Conservation (phyloP, 2,329 filamentous ascomycete species). For the Fusarium sp. region DNA sequence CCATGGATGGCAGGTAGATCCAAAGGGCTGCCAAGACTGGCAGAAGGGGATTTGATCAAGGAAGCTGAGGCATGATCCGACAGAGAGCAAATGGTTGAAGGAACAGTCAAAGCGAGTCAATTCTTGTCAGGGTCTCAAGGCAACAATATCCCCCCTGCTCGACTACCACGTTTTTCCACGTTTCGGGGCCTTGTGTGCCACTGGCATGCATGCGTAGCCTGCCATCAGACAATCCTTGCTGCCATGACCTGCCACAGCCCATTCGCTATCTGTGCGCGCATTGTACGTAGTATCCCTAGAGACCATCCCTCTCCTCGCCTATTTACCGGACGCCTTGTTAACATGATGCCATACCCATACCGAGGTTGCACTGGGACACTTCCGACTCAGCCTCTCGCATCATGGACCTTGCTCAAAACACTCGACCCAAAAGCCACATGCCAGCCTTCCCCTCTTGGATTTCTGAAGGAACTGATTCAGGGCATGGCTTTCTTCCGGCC, state of each 20-base stretch:
- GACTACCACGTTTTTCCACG: slow-evolving; percentile 31
- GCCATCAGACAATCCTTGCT: slow-evolving; percentile 17
- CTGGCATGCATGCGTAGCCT: slow-evolving; percentile 13
- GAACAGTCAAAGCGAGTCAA: neutral
- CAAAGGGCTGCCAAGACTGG: neutral
- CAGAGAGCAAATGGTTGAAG: neutral
- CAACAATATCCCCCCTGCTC: slow-evolving; percentile 19
- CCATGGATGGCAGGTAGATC: neutral
- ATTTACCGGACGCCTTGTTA: slow-evolving; percentile 11
- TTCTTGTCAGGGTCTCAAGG: slow-evolving; percentile 20
- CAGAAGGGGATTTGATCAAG: neutral
- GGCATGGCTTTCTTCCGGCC: slow-evolving; percentile 18
- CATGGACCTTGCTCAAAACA: neutral
- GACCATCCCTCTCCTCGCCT: slow-evolving; percentile 4
- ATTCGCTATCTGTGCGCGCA: neutral
- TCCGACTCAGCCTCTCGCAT: neutral
- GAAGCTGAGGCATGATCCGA: neutral
- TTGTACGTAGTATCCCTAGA: neutral
- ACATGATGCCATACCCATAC: slow-evolving; percentile 14
- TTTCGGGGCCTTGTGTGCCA: slow-evolving; percentile 23
- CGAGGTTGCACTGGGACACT: neutral
- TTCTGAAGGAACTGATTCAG: neutral
- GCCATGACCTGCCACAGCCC: neutral
- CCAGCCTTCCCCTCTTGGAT: neutral
- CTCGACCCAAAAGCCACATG: slow-evolving; percentile 5